Base-by-base conservation (phyloP, 2,329 filamentous ascomycete species). In the Lecanosticta acicola region DNA sequence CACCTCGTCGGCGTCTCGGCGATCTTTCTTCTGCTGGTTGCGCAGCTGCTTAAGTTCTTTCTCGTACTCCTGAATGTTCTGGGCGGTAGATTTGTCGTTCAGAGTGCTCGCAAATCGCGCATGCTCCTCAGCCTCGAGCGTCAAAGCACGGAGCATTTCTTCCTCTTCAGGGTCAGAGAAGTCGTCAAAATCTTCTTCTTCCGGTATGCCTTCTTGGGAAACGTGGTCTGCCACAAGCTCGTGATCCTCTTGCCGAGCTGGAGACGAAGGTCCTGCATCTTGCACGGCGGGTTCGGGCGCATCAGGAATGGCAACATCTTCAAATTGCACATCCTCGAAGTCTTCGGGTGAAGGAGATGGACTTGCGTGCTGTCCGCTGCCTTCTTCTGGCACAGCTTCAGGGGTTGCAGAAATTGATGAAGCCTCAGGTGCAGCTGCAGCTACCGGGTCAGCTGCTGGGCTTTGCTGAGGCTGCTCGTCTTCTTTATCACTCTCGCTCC, bases 1-100 rank as follows among this genome's bases (percentile, higher is more conserved):
- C 3, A 98, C 91, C 66, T 98, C 93, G 59, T 98, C 94, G 0
- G 94, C 91, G 63, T 98, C 93, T 59, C 93, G 80, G 1, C 89
- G 84, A 61, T 98, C 93, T 64, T 94, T 95, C 68, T 94, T 95
- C 62, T 98, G 93, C 63, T 98, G 93, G n/a, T 72, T 84, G 20
- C 93, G 86, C 3, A 98, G 75, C 41, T 89, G 83, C 55, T 85
- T 87, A 10, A 98, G 76, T 63, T 98, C 91, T 48, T 77, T 77
- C 57, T 98, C 91, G 63, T 94, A 97, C 37, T 90, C 83, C 36
- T 83, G 79, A 24, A 80, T 79, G 56, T 84, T 87, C 56, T 90
- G 80, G 3, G 73, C 71, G 14, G 80, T 76, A 0, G 84, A 76
- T 54, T 85, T 85, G 60, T 86, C 79, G 66, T 94, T 95, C 9